Base-by-base conservation (phyloP, 2,329 filamentous ascomycete species). In the Cordyceps farinosa region DNA sequence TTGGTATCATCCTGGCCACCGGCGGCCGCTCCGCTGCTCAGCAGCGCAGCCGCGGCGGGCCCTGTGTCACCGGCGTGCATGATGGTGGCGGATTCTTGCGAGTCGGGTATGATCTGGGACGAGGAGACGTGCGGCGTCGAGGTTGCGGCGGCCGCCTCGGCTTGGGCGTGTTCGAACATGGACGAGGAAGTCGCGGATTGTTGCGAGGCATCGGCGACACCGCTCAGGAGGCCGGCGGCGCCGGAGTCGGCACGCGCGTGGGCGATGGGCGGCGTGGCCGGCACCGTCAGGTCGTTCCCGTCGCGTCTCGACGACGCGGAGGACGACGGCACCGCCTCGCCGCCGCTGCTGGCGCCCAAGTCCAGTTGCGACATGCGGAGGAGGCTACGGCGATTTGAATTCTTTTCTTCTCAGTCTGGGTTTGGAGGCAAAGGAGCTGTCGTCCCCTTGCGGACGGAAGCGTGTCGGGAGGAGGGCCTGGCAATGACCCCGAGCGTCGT, bases 361-460 rank as follows among this genome's bases (percentile, higher is more conserved):
- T 60, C 56, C 22, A 55, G 38, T 52, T 65, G 65, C 64, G 67
- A 67, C 67, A 61, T 61, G 58, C 48, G 48, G 38, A 52, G 47
- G 27, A 27, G 47, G 38, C 22, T 48, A 17, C 34, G 15, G 38
- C 38, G 38, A 5, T 13, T 22, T 40, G 38, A 29, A 38, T 27
- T n/a, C 17, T 34, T 27, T 10, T 27, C 11, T 17, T 34, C 17
- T 10, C 11, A 5, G 36, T 30, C 6, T 36, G 13, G 2, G 40
- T 8, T 45, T 17, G 38, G 22, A 2, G 9, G 36, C 5, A 27
- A 38, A 32, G 34, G 6, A 11, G 30, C 27, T 17, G 29, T 22
- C 29, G 52, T 56, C 17, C 40, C 30, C n/a, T n/a, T n/a, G 45
- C 27, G 27, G 45, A 27, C 27, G 36, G 36, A 40, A 27, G 29